A percentile compares a stretch with the other conserved stretches of the same genome.
Evolutionary conservation across 1,284 basidiomycete genomes (phyloP).

Genomic region (Pterula multifida): DNA sequence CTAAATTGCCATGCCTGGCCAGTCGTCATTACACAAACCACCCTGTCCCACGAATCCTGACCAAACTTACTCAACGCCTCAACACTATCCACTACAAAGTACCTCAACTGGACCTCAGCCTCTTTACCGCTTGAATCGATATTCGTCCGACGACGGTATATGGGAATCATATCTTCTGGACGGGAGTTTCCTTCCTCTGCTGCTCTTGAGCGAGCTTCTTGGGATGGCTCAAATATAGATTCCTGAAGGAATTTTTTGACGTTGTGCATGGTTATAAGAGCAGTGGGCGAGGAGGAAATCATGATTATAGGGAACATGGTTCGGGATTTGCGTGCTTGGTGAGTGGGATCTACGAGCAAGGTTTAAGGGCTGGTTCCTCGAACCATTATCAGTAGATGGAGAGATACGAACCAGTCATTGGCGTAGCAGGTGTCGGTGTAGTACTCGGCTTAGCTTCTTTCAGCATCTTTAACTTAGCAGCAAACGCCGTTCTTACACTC

Average conservation of each 20-base stretch:
- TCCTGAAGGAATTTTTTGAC: conserved; percentile 91
- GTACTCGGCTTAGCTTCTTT: conserved; percentile 49
- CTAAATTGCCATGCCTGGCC: conserved; percentile 98
- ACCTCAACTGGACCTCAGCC: conserved; percentile 29
- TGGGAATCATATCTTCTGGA: conserved; percentile 75
- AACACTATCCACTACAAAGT: conserved; percentile 85
- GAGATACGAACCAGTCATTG: conserved; percentile 22
- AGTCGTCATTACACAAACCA: conserved; percentile 94
- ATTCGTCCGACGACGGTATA: conserved; percentile 65
- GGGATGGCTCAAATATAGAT: conserved; percentile 75
- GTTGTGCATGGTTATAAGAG: conserved; percentile 96
- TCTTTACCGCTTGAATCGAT: conserved; percentile 42
- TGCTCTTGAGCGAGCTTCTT: conserved; percentile 58
- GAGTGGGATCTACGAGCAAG: conserved; percentile 30
- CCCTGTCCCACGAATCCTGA: conserved; percentile 86
- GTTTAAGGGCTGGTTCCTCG: neutral
- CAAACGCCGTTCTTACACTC: conserved; percentile 43
- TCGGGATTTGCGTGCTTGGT: conserved; percentile 48
- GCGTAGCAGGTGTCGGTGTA: conserved; percentile 18
- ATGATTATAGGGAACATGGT: conserved; percentile 87
- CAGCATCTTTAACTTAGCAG: conserved; percentile 67
- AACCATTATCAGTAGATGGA: no score
- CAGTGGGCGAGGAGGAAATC: conserved; percentile 91
- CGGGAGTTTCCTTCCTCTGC: conserved; percentile 61
- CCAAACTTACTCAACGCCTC: conserved; percentile 83